These are phyloP conservation scores for Crotalaria pallida DNA, from an alignment of 306 rosid genomes.

Conservation along the genomic window DNA sequence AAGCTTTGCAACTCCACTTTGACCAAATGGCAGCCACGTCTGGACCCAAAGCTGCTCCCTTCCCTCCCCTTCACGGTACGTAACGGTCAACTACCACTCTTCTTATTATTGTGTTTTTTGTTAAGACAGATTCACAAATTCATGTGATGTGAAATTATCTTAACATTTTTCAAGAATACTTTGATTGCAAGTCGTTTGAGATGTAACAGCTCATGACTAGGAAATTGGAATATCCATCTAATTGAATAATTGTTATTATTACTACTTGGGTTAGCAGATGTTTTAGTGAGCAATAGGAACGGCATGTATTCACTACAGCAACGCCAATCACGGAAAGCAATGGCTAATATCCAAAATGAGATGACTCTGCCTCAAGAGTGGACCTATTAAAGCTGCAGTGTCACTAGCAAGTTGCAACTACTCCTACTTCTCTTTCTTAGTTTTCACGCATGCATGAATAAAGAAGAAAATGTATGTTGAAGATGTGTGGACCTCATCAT, in stretches of 20 bases:
- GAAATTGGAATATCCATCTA: not conserved
- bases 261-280: constrained; percentile 33
- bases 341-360: constrained; percentile 31
- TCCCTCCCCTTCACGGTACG: constrained; percentile 50
- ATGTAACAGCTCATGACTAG: not conserved
- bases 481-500: no score
- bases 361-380: constrained; percentile 71
- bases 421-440: not conserved
- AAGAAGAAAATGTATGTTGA: no score
- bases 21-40: constrained; percentile 54
- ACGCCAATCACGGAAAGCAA: constrained; percentile 21
- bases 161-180: not conserved
- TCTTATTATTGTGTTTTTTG: no score
- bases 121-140: no score
- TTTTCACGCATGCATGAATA: not conserved
- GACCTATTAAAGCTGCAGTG: constrained; percentile 49
- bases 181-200: constrained; percentile 24
- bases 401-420: not conserved
- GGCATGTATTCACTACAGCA: constrained; percentile 40
- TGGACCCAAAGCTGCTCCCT: constrained; percentile 33
- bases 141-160: no score
- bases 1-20: constrained; percentile 76
- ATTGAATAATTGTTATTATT: not conserved
- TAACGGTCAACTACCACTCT: not conserved
- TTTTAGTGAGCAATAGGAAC: constrained; percentile 23